Base-by-base conservation (phyloP, 1,284 basidiomycete genomes). In the Apiotrichum veenhuisii region DNA sequence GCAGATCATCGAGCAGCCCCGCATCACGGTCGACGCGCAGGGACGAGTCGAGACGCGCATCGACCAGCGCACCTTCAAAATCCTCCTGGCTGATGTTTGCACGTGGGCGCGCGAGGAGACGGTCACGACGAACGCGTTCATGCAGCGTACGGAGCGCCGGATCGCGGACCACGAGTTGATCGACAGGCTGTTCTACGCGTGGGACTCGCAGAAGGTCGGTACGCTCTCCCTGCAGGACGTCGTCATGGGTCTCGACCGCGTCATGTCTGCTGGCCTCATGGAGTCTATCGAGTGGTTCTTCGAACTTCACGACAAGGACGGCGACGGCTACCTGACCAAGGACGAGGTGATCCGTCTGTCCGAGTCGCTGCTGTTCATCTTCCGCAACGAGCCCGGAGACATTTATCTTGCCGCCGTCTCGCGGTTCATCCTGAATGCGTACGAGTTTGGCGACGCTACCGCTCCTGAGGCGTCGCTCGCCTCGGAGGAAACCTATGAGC, bases 201-300 rank as follows among this genome's bases (percentile, higher is more conserved):
- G 94, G 93, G 93, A 97, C 77, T 82, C 79, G 3, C 83, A 86
- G 37, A 85, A 83, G 71, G 80, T 83, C 62, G 92, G 92, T 0
- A 87, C 91, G 1, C 76, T 97, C 47, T 91, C 90, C 84, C 91
- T 79, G 10, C 72, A 97, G 87, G 93, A 98, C 73, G 81, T 98
- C 27, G 87, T 98, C 9, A 83, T 82, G 38, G 96, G 95, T 1
- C 79, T 98, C 44, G 87, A 96, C 68, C 86, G 87, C 15, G 88
- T 97, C 55, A 91, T 98, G 85, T 90, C 91, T 76, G 94, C 91
- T 62, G 96, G 96, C 72, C 80, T 98, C 60, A 96, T 98, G 91
- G 90, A 93, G 60, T 95, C 91, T 68, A 97, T 98, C 67, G 90
- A 96, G 74, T 98, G 95, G 93, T 95, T 98, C 79, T 98, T 98